Conservation (phyloP, 2,329 filamentous ascomycete genomes). For the Huntiella decipiens region DNA sequence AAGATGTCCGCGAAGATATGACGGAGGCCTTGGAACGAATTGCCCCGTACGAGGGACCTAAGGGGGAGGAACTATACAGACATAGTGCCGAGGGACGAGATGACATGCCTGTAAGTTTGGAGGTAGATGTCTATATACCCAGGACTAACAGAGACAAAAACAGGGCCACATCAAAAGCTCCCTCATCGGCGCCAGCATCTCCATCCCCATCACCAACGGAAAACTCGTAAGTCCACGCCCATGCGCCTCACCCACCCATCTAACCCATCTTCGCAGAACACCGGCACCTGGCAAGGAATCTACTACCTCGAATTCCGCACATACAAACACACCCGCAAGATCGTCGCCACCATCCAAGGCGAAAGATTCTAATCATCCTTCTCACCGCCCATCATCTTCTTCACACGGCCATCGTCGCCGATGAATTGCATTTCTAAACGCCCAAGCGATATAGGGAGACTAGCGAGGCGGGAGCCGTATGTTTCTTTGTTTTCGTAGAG, state of each 20-base stretch:
- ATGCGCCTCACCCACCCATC: not conserved
- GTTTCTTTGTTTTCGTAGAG: constrained; percentile 92
- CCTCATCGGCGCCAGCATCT: constrained; percentile 72
- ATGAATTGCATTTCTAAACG: constrained; percentile 97
- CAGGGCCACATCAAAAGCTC: constrained; percentile 86
- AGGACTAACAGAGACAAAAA: not conserved
- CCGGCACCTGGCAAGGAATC: constrained; percentile 67
- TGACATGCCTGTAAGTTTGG: constrained; percentile 62
- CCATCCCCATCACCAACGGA: constrained; percentile 78
- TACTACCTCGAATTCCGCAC: constrained; percentile 86
- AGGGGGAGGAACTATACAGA: constrained; percentile 57
- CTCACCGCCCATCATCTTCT: constrained; percentile 39
- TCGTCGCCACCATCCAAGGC: constrained; percentile 89
- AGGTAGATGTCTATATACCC: not conserved
- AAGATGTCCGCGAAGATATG: constrained; percentile 82
- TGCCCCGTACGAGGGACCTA: constrained; percentile 56
- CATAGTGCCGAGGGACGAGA: constrained; percentile 77
- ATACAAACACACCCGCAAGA: constrained; percentile 54
- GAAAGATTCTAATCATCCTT: constrained; percentile 54
- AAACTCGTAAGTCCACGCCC: constrained; percentile 35
- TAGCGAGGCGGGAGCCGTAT: constrained; percentile 89
- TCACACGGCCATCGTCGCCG: constrained; percentile 61
- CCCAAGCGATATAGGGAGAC: constrained; percentile 85
- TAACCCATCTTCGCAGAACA: constrained; percentile 22
- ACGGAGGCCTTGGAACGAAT: constrained; percentile 81